Base-by-base conservation (phyloP, 805 yeast genomes). In the Teunomyces panamensis region DNA sequence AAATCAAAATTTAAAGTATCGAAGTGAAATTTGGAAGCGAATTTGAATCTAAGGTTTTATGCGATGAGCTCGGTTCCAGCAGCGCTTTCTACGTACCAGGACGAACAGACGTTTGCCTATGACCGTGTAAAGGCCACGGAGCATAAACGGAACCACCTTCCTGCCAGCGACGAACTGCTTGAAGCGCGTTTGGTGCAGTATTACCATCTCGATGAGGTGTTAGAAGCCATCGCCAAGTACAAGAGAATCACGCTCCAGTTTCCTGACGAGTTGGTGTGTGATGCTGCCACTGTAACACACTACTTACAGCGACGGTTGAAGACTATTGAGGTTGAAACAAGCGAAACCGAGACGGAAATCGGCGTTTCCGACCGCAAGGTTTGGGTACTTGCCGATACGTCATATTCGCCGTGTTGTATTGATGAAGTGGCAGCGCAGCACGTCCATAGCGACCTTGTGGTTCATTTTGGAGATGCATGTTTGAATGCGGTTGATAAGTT, bases 381-480 rank as follows among this genome's bases (percentile, higher is more conserved):
- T 9, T 92, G 92, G 87, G 80, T 92, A 13, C 69, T 94, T 32
- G 99, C 98, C 0, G 99, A 94, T 60, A 92, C 99, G 0, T 89
- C 97, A 0, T 94, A 94, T 59, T 88, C 96, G 27, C 76, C 96
- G 0, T 94, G 99, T 65, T 94, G 99, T 68, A 85, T 92, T 9
- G 99, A 94, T 64, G 97, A 91, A 60, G 95, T 92, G 26, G 98
- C 99, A 0, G 96, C 97, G 0, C 91, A 87, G 60, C 99, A 94
- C 64, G 95, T 92, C 11, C 62, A 71, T 5, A 90, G 94, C 5
- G 96, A 92, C 53, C 67, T 87, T 4, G 89, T 94, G 27, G 82
- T 91, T 1, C 99, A 94, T 66, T 89, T 91, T 65, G 99, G 99
- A 2, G 96, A 89, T 61, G 92, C 98, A 0, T 94, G 99, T 65